phyloP scores from a whole-genome alignment of 192 early-diverging fungal genomes.

The Coemansia sp. region DNA sequence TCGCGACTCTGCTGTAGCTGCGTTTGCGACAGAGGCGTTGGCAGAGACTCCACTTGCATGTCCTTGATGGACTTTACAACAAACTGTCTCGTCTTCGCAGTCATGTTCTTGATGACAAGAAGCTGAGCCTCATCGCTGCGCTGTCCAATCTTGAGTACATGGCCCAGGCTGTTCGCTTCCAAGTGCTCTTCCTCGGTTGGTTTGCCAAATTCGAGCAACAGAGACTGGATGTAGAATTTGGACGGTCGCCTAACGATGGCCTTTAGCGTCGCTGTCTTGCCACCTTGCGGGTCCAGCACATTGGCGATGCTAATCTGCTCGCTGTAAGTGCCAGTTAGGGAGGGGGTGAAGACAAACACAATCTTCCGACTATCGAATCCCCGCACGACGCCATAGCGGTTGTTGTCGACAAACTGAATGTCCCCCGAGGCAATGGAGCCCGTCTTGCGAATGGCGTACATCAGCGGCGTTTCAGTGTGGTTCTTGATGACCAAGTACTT shows the following conservation, averaged over 20 bases:
- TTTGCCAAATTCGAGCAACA: constrained; percentile 72
- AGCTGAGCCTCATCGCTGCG: constrained; percentile 54
- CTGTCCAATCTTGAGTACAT: constrained; percentile 60
- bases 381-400: constrained; percentile 84
- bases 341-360: constrained; percentile 90
- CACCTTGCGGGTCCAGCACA: constrained; percentile 79
- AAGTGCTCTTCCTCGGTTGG: neutral
- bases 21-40: neutral
- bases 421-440: constrained; percentile 94
- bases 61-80: constrained; percentile 30
- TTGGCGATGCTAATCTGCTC: constrained; percentile 89
- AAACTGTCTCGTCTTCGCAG: constrained; percentile 74
- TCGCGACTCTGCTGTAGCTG: neutral
- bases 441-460: constrained; percentile 92
- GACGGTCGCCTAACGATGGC: constrained; percentile 86
- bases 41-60: neutral
- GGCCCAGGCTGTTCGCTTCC: neutral
- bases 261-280: constrained; percentile 80
- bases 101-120: constrained; percentile 81
- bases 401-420: constrained; percentile 68
- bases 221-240: constrained; percentile 79
- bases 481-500: constrained; percentile 91
- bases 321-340: constrained; percentile 80
- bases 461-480: constrained; percentile 81
- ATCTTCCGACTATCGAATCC: constrained; percentile 89